A percentile compares a stretch with the other conserved stretches of the same genome.
phyloP scores from a whole-genome alignment of 208 protist species.

The Leishmania martiniquensis region DNA sequence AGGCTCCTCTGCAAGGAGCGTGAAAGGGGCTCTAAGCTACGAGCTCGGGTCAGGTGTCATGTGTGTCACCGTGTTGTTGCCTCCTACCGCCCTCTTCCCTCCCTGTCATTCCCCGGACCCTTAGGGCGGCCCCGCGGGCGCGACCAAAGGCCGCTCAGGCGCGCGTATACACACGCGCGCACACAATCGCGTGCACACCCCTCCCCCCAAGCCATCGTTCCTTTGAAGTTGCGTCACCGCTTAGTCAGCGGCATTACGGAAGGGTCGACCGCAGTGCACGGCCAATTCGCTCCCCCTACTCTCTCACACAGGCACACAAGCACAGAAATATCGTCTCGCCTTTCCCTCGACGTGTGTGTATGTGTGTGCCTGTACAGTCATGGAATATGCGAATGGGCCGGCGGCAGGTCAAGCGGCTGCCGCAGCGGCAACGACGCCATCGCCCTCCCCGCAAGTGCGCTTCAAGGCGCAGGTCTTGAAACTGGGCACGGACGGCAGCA shows the following conservation, averaged over 20 bases:
- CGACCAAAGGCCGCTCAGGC: no score
- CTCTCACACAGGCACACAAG: no score
- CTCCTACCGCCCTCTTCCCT: background rate
- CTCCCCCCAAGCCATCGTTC: no score
- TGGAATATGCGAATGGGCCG: background rate
- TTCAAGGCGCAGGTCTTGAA: constrained; percentile 44
- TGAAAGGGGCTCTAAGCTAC: background rate
- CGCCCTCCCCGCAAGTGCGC: constrained; percentile 1
- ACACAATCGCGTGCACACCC: no score
- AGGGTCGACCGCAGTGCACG: background rate
- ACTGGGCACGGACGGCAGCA: constrained; percentile 53
- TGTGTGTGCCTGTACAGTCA: background rate
- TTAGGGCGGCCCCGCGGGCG: background rate
- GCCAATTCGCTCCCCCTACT: no score
- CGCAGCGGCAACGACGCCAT: background rate
- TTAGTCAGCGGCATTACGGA: background rate
- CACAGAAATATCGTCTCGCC: background rate
- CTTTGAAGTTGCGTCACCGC: background rate
- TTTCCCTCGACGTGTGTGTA: background rate
- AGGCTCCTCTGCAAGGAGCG: background rate
- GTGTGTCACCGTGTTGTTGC: background rate
- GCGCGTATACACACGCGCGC: background rate
- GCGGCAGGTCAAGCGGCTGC: background rate
- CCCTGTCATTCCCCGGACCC: background rate
- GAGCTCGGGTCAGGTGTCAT: background rate